These are phyloP conservation scores for Alternaria tenuissima DNA, from an alignment of 2,329 filamentous ascomycete species.

Conservation along the genomic window DNA sequence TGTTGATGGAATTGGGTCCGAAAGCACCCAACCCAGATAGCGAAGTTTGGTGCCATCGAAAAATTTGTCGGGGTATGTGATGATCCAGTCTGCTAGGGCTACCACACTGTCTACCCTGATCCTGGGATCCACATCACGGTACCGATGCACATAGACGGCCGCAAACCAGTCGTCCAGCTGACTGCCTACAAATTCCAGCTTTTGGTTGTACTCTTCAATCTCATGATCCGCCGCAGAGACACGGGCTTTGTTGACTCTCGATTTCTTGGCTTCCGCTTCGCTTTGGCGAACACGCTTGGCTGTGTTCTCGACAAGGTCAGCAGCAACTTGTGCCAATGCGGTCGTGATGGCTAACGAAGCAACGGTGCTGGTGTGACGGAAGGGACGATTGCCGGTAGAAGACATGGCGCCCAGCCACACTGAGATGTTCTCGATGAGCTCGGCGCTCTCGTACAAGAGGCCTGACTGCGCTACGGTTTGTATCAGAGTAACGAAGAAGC, in stretches of 20 bases:
- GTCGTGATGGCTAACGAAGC: constrained; percentile 82
- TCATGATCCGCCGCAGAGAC: constrained; percentile 76
- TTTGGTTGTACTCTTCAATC: constrained; percentile 73
- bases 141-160: constrained; percentile 92
- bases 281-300: constrained; percentile 80
- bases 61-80: constrained; percentile 82
- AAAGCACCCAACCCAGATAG: constrained; percentile 95
- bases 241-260: constrained; percentile 78
- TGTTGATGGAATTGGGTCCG: constrained; percentile 77
- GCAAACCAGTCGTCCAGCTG: constrained; percentile 88
- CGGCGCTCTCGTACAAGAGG: constrained; percentile 76
- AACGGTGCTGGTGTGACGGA: constrained; percentile 91
- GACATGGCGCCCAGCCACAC: constrained; percentile 93
- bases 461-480: constrained; percentile 82
- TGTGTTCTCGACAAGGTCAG: constrained; percentile 73
- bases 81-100: constrained; percentile 88
- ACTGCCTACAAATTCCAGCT: constrained; percentile 73
- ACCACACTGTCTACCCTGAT: constrained; percentile 90
- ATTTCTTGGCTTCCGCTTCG: constrained; percentile 78
- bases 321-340: constrained; percentile 76
- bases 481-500: constrained; percentile 81
- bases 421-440: constrained; percentile 86
- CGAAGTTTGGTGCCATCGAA: constrained; percentile 90
- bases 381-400: constrained; percentile 84
- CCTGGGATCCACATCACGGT: constrained; percentile 89